A percentile compares a stretch with the other conserved stretches of the same genome.
These are phyloP conservation scores for Diaporthe capsici DNA, from an alignment of 2,329 filamentous ascomycete genomes.

Conservation along the genomic window DNA sequence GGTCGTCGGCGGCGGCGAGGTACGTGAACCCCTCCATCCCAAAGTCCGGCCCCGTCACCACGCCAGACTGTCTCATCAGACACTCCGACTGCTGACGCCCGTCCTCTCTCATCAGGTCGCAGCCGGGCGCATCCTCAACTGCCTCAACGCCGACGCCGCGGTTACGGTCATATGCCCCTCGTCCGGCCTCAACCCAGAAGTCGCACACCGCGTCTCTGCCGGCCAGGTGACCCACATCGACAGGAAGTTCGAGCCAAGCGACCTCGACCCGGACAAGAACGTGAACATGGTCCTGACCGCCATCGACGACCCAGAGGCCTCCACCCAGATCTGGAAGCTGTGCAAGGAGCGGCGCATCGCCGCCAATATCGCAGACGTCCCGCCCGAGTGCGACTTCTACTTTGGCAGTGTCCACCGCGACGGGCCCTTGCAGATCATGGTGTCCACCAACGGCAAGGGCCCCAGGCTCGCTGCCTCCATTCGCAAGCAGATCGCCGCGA, in stretches of 20 bases:
- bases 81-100: not conserved
- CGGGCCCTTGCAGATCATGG: constrained; percentile 97
- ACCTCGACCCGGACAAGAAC: constrained; percentile 80
- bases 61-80: not conserved
- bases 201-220: constrained; percentile 82
- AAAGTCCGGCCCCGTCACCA: constrained; percentile 11
- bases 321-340: constrained; percentile 90
- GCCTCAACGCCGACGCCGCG: constrained; percentile 93
- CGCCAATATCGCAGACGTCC: constrained; percentile 97
- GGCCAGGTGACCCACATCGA: constrained; percentile 85
- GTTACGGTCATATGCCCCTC: constrained; percentile 88
- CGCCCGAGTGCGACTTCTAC: constrained; percentile 97
- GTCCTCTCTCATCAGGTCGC: constrained; percentile 77
- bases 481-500: constrained; percentile 82
- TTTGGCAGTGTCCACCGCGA: constrained; percentile 97
- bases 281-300: constrained; percentile 96
- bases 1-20: constrained; percentile 96
- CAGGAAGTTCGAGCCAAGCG: constrained; percentile 86
- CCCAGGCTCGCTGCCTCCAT: constrained; percentile 92
- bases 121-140: constrained; percentile 91
- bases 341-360: constrained; percentile 88
- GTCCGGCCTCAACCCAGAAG: constrained; percentile 88
- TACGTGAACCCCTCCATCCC: constrained; percentile 55
- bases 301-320: constrained; percentile 93
- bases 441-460: constrained; percentile 97